Base-by-base conservation (phyloP, 371 early-diverging fungal genomes). In the Conidiobolus incongruus region DNA sequence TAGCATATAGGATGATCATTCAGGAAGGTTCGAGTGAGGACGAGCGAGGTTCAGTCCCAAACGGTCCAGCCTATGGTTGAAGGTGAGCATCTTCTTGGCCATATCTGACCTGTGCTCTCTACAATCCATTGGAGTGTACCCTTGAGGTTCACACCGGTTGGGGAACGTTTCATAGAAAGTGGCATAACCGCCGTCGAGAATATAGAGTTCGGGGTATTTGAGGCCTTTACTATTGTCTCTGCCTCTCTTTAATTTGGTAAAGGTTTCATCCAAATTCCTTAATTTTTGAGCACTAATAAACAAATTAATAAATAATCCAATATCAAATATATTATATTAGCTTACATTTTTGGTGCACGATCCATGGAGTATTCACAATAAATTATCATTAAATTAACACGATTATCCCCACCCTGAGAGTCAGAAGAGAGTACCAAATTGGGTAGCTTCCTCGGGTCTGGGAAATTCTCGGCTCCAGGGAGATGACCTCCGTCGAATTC, bases 401-500 rank as follows among this genome's bases (percentile, higher is more conserved):
- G 3, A 26, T 26, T 26, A 3, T 26, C 26, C 26, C 13, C 58
- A 55, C 49, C 53, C 58, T 37, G 53, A 52, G 0, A 52, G 47
- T 2, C 43, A 31, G 4, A 59, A 62, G 23, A 52, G 52, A 23
- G 46, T 51, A 13, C 63, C 50, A 15, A 64, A 39, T 23, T 58
- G 45, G 37, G 46, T 32, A 47, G 62, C 65, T 26, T 76, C 53
- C n/a, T 61, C 60, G 17, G 63, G 58, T 15, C 57, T 45, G 2
- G 64, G 44, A 83, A 55, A 54, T 86, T 88, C 30, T 62, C 53
- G 0, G 90, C 88, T 4, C 61, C 56, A 2, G 44, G 52, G 38
- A 92, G 82, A 47, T 90, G 93, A 4, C 93, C 93, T 20, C 88
- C 90, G 31, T 68, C 60, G 51, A 67, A 87, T 60, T 92, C 93